Conservation (phyloP, 495 filamentous ascomycete species). For the Daldinia bambusicola region DNA sequence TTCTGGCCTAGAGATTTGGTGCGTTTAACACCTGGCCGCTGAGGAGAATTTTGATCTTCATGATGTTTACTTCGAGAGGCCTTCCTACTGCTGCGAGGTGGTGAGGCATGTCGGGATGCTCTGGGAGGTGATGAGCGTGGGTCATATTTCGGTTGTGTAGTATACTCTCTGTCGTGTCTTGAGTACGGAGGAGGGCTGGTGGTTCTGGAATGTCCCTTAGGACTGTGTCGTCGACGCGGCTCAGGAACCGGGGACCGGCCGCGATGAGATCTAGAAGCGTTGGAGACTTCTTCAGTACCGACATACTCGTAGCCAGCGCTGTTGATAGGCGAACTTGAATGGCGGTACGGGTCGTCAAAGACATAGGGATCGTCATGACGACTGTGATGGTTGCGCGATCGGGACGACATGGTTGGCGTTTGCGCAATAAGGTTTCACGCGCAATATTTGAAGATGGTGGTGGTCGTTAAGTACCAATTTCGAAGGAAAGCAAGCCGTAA, state of each 20-base stretch:
- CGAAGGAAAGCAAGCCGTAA: conserved; percentile 20
- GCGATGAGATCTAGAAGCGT: conserved; percentile 22
- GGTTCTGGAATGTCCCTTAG: conserved; percentile 36
- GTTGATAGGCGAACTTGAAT: conserved; percentile 42
- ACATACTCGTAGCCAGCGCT: conserved; percentile 44
- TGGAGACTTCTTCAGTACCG: conserved; percentile 42
- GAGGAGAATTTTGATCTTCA: conserved; percentile 23
- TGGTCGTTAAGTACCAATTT: conserved; percentile 21
- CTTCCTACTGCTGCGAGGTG: conserved; percentile 22
- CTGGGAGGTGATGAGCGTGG: conserved; percentile 21
- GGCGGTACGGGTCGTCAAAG: conserved; percentile 47
- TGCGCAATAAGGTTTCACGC: conserved; percentile 8
- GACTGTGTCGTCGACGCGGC: conserved; percentile 25
- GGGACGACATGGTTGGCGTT: conserved; percentile 42
- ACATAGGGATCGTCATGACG: conserved; percentile 45
- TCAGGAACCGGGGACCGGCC: conserved; percentile 20
- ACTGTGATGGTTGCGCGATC: conserved; percentile 39
- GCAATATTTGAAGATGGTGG: conserved; percentile 7
- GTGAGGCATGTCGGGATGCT: conserved; percentile 35
- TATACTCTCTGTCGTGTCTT: conserved; percentile 25
- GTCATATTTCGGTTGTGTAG: conserved; percentile 22
- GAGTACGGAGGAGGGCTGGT: conserved; percentile 44
- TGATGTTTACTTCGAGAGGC: conserved; percentile 14
- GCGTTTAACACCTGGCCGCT: conserved; percentile 38
- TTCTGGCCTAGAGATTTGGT: conserved; percentile 41